These are phyloP conservation scores for Ophiostoma himal-ulmi DNA, from an alignment of 2,329 filamentous ascomycete genomes.

Conservation along the genomic window DNA sequence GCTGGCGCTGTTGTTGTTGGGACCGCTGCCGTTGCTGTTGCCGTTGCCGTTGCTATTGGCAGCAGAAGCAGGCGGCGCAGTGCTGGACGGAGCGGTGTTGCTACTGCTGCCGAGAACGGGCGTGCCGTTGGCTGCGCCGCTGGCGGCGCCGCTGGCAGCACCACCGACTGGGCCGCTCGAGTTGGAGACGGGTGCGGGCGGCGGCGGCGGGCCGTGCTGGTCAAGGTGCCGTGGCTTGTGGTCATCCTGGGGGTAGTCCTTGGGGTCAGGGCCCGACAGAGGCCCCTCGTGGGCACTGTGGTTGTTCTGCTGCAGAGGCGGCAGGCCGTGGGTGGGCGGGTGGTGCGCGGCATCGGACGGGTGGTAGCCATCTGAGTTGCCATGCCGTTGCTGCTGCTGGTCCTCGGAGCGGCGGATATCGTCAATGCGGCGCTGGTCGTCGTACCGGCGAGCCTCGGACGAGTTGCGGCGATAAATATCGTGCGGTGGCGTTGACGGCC, in stretches of 20 bases:
- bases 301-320: slow-evolving; percentile 55
- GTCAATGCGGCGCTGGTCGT: slow-evolving; percentile 58
- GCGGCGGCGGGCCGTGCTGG: slow-evolving; percentile 40
- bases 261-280: slow-evolving; percentile 41
- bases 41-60: not conserved
- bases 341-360: slow-evolving; percentile 91
- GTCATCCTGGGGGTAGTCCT: slow-evolving; percentile 53
- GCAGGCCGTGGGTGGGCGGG: slow-evolving; percentile 57
- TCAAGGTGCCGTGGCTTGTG: slow-evolving; percentile 42
- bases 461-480: slow-evolving; percentile 71
- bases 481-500: slow-evolving; percentile 66
- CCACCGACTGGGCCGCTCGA: not conserved
- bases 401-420: slow-evolving; percentile 48
- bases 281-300: slow-evolving; percentile 50
- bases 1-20: not conserved
- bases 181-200: slow-evolving; percentile 40
- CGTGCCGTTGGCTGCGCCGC: slow-evolving; percentile 27
- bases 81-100: not conserved
- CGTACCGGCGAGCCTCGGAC: slow-evolving; percentile 61
- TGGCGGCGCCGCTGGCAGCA: not conserved
- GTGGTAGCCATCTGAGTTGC: slow-evolving; percentile 69
- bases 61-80: not conserved
- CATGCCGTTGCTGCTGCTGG: slow-evolving; percentile 53
- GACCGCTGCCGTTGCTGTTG: not conserved
- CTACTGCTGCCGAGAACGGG: not conserved